phyloP scores from a whole-genome alignment of 2,329 filamentous ascomycete species.

The Hymenoscyphus fraxineus region DNA sequence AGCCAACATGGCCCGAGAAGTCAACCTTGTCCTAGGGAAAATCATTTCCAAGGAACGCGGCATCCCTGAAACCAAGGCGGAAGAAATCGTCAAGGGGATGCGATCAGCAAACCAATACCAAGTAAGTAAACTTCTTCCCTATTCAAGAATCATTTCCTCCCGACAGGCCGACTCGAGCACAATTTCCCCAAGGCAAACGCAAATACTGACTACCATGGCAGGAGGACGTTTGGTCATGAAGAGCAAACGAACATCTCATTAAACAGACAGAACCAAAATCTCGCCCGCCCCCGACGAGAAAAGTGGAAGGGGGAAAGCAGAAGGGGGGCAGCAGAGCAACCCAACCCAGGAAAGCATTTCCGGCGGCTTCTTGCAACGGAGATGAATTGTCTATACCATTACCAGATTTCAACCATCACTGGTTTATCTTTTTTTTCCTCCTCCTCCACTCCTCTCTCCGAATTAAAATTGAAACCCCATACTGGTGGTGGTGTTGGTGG shows the following conservation, averaged over 20 bases:
- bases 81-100: constrained; percentile 97
- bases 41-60: constrained; percentile 83
- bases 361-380: neutral
- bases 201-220: constrained; percentile 32
- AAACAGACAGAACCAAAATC: neutral
- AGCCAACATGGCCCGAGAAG: constrained; percentile 92
- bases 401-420: neutral
- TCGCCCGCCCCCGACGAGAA: neutral
- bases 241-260: neutral
- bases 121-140: constrained; percentile 46
- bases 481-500: no score
- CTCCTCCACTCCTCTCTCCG: neutral
- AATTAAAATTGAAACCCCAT: neutral
- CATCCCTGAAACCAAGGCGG: constrained; percentile 79
- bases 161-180: neutral
- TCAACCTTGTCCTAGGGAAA: constrained; percentile 80
- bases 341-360: neutral
- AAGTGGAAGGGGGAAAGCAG: neutral
- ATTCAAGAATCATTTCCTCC: neutral
- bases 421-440: neutral
- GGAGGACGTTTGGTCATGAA: constrained; percentile 64
- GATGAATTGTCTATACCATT: neutral
- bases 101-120: constrained; percentile 93
- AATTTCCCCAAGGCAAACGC: neutral
- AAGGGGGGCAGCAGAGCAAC: neutral